phyloP scores from a whole-genome alignment of 495 filamentous ascomycete genomes.

The Penicillium waksmanii region DNA sequence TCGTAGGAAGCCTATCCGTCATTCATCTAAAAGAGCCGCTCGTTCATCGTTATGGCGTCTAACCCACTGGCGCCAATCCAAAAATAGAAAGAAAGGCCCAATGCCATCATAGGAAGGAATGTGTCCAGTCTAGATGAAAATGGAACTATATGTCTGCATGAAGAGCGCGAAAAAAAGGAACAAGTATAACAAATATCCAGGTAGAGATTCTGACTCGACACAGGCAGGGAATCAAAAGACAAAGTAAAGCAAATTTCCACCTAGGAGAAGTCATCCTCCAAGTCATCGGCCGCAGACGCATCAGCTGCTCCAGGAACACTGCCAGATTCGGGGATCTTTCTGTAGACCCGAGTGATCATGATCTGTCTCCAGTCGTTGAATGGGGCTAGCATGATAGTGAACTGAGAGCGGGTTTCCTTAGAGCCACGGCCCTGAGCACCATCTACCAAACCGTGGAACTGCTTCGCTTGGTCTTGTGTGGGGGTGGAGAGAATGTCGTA shows the following conservation, averaged over 20 bases:
- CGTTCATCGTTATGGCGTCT: background rate
- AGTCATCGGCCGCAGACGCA: conserved; percentile 52
- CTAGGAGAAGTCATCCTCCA: conserved; percentile 75
- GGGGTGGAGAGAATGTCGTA: background rate
- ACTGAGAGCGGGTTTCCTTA: background rate
- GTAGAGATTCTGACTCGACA: conserved; percentile 21
- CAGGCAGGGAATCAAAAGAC: conserved; percentile 34
- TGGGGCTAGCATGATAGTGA: background rate
- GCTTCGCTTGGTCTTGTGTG: conserved; percentile 3
- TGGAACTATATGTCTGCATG: conserved; percentile 4
- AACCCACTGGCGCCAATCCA: background rate
- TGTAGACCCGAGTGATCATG: background rate
- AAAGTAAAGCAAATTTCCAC: conserved; percentile 23
- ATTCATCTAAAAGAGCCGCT: too few species aligned
- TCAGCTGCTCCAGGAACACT: background rate
- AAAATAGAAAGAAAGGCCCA: background rate
- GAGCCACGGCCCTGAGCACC: background rate
- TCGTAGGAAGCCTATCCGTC: too few species aligned
- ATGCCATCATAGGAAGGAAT: background rate
- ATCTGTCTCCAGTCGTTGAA: background rate
- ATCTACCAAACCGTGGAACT: background rate
- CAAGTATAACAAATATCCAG: conserved; percentile 13
- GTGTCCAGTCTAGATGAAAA: conserved; percentile 8
- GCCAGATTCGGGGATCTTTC: conserved; percentile 2
- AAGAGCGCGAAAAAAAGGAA: conserved; percentile 13